Percentiles rank a stretch among this genome's conserved stretches.
Evolutionary conservation across 2,329 filamentous ascomycete genomes (phyloP).

Genomic region (Nothopassalora personata): DNA sequence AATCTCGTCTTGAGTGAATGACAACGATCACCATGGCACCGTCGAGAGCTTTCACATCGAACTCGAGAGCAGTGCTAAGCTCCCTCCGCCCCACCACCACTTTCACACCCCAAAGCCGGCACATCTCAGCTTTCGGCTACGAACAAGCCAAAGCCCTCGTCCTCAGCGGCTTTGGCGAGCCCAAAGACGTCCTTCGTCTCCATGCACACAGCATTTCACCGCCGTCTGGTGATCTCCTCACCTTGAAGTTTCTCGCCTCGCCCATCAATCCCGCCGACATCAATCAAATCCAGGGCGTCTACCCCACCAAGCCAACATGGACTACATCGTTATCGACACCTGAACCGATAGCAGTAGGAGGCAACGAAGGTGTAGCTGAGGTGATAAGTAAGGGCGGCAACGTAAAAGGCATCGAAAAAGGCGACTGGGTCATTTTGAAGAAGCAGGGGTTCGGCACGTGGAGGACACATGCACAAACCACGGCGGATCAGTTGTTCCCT

Average conservation of each 20-base stretch:
- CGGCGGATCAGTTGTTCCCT: constrained; percentile 56
- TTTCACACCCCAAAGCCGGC: constrained; percentile 31
- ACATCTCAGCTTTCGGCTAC: constrained; percentile 65
- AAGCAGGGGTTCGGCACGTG: constrained; percentile 83
- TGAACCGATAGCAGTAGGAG: constrained; percentile 69
- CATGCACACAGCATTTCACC: constrained; percentile 75
- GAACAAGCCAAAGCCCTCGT: constrained; percentile 79
- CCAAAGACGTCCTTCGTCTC: constrained; percentile 62
- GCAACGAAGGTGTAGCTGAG: constrained; percentile 92
- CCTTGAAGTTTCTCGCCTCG: constrained; percentile 80
- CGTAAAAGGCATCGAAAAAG: constrained; percentile 59
- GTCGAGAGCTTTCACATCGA: constrained; percentile 16
- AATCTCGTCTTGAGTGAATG: not conserved
- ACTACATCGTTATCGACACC: constrained; percentile 69
- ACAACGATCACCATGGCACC: constrained; percentile 18
- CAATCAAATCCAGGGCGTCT: constrained; percentile 95
- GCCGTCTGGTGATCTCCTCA: constrained; percentile 63
- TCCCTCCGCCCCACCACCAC: not conserved
- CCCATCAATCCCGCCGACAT: constrained; percentile 97
- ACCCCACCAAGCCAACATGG: constrained; percentile 78
- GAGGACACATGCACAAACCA: constrained; percentile 78
- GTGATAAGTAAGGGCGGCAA: constrained; percentile 64
- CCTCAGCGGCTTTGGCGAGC: constrained; percentile 70
- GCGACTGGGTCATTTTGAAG: constrained; percentile 93
- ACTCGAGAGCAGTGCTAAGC: constrained; percentile 7